phyloP scores from a whole-genome alignment of 1,284 basidiomycete species.

The Sporisorium scitamineum region DNA sequence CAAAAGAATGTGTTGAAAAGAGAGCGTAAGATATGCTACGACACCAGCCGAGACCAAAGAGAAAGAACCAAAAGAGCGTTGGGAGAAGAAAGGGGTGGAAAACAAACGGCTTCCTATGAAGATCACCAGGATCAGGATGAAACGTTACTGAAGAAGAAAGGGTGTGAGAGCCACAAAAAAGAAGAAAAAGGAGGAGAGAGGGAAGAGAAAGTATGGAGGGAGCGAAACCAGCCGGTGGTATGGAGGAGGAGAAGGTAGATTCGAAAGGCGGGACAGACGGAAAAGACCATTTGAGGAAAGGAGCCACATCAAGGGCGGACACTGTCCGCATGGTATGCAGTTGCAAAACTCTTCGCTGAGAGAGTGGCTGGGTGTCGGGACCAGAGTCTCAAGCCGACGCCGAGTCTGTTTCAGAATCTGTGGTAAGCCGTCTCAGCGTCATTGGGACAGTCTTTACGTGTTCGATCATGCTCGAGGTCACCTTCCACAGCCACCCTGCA shows the following conservation, averaged over 20 bases:
- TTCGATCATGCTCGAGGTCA: not conserved
- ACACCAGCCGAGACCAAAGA: slow-evolving; percentile 9
- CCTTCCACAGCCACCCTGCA: not conserved
- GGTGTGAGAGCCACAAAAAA: not conserved
- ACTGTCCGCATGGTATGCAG: not conserved
- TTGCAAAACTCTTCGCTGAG: not conserved
- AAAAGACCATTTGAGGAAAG: slow-evolving; percentile 15
- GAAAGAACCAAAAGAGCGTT: not conserved
- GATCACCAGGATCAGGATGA: slow-evolving; percentile 31
- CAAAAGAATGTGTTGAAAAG: slow-evolving; percentile 24
- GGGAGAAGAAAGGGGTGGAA: not conserved
- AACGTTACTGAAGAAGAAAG: slow-evolving; percentile 15
- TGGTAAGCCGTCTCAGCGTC: not conserved
- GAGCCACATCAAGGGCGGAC: not conserved
- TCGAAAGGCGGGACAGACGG: not conserved
- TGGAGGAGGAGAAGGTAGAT: slow-evolving; percentile 35
- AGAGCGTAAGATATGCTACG: not conserved
- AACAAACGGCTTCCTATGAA: not conserved
- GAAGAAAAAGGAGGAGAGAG: slow-evolving; percentile 2
- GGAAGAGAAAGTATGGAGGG: slow-evolving; percentile 14
- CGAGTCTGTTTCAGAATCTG: slow-evolving; percentile 21
- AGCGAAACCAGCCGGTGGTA: slow-evolving; percentile 47
- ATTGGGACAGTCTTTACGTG: not conserved
- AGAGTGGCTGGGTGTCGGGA: not conserved
- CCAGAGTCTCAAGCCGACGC: slow-evolving; percentile 2